These are phyloP conservation scores for Agastache rugosa DNA, from an alignment of 257 asterid species.

Conservation along the genomic window DNA sequence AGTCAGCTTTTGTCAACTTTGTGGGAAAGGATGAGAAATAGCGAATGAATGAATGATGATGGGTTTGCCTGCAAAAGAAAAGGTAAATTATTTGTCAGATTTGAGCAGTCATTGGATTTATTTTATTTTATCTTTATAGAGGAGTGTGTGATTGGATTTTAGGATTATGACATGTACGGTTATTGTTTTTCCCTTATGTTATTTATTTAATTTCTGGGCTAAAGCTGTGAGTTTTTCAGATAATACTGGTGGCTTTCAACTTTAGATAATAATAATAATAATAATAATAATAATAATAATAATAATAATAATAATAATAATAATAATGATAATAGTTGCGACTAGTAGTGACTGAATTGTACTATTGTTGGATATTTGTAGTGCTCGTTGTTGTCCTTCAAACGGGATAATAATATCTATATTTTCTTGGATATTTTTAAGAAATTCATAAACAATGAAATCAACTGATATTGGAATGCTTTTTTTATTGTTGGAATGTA, in stretches of 20 bases:
- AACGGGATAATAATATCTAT: not conserved
- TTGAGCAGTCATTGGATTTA: not conserved
- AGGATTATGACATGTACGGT: constrained; percentile 5
- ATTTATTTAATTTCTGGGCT: not conserved
- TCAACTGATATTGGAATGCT: no score
- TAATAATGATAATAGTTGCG: not conserved
- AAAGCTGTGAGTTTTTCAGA: not conserved
- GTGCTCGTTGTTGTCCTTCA: not conserved
- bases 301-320: no score
- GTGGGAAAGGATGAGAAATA: not conserved
- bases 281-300: not conserved
- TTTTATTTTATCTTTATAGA: not conserved
- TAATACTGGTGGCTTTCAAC: not conserved
- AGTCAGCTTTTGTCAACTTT: constrained; percentile 9
- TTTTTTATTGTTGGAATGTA: no score
- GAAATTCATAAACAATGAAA: no score
- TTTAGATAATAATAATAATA: not conserved
- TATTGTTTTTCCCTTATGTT: not conserved
- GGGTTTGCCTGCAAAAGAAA: not conserved
- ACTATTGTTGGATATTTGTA: not conserved
- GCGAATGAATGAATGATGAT: not conserved
- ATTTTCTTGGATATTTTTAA: not conserved
- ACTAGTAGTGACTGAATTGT: not conserved
- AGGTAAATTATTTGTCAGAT: not conserved
- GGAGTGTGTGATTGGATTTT: constrained; percentile 8